phyloP scores from a whole-genome alignment of 2,329 filamentous ascomycete genomes.

The Cryoendolithus antarcticus region DNA sequence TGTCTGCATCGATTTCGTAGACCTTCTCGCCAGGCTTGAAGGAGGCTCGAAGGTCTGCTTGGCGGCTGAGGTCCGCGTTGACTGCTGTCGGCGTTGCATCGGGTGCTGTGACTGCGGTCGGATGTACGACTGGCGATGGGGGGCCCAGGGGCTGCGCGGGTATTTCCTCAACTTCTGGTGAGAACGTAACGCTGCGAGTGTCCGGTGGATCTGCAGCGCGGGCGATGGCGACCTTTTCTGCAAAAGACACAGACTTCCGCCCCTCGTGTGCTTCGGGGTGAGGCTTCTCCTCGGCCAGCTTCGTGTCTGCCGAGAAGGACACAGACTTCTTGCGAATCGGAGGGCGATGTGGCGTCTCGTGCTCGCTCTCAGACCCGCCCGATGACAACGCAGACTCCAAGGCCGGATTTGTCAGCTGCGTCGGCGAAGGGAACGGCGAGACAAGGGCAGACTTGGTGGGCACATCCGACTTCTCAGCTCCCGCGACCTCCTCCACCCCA shows the following conservation, averaged over 20 bases:
- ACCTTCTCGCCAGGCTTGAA: slow-evolving; percentile 28
- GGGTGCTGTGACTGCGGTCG: not conserved
- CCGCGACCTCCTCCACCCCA: not conserved
- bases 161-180: slow-evolving; percentile 20
- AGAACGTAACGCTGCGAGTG: slow-evolving; percentile 21
- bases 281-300: slow-evolving; percentile 29
- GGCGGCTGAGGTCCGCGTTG: slow-evolving; percentile 9
- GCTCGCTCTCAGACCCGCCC: not conserved
- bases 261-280: slow-evolving; percentile 21
- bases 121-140: slow-evolving; percentile 2
- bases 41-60: slow-evolving; percentile 16
- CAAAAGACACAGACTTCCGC: slow-evolving; percentile 23
- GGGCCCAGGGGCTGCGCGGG: slow-evolving; percentile 10
- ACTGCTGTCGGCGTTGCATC: not conserved
- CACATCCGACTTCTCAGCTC: not conserved
- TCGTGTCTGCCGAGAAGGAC: slow-evolving; percentile 50
- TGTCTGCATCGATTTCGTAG: slow-evolving; percentile 32
- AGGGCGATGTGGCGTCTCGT: slow-evolving; percentile 9
- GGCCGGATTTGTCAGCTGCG: not conserved
- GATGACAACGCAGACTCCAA: too few relatives aligned
- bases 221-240: slow-evolving; percentile 23
- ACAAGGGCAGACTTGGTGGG: slow-evolving; percentile 1
- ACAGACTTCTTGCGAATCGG: slow-evolving; percentile 41
- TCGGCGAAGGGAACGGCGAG: not conserved
- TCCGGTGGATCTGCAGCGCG: slow-evolving; percentile 23